Conservation (phyloP, 129 eudicot species). For the Flaveria brownii region DNA sequence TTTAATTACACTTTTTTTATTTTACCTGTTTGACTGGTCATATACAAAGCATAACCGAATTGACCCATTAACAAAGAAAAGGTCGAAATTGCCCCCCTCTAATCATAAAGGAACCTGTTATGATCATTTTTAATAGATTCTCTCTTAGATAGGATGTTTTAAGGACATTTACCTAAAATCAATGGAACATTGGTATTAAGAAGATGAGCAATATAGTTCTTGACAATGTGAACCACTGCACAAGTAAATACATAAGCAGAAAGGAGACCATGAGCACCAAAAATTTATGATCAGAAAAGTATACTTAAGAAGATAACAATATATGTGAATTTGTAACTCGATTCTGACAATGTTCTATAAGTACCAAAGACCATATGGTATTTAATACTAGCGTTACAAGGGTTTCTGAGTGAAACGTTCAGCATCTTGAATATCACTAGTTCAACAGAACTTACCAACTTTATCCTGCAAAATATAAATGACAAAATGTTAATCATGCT, state of each 20-base stretch:
- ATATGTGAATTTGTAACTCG: constrained; percentile 3
- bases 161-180: constrained; percentile 65
- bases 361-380: neutral
- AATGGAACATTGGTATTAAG: constrained; percentile 74
- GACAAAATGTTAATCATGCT: constrained; percentile 17
- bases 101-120: neutral
- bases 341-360: neutral
- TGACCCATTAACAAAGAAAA: neutral
- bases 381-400: constrained; percentile 3
- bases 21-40: neutral
- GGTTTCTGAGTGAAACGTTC: constrained; percentile 22
- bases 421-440: constrained; percentile 30
- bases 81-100: neutral
- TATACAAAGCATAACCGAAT: neutral
- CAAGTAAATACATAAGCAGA: constrained; percentile 16
- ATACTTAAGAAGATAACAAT: constrained; percentile 2
- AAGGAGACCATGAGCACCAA: constrained; percentile 14
- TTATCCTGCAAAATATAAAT: constrained; percentile 70
- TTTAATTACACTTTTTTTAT: neutral
- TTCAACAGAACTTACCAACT: constrained; percentile 75
- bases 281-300: constrained; percentile 1
- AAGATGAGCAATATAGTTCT: constrained; percentile 77
- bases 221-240: constrained; percentile 89
- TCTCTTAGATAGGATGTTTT: constrained; percentile 6
- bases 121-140: neutral